Base-by-base conservation (phyloP, 2,329 filamentous ascomycete genomes). In the Fusarium heterosporum region DNA sequence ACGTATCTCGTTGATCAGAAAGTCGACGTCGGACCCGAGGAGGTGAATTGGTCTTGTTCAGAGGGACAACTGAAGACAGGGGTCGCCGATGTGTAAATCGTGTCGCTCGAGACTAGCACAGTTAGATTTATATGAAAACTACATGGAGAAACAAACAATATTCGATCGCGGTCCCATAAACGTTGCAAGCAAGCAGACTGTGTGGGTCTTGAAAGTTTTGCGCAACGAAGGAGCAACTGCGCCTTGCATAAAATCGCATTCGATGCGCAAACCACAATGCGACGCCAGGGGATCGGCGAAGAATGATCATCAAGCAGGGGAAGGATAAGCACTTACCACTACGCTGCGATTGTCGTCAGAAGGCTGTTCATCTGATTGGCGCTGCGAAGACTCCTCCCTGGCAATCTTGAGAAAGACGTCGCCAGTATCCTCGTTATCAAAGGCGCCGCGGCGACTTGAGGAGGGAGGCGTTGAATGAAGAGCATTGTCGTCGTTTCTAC, bases 371-470 rank as follows among this genome's bases (percentile, higher is more conserved):
- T 80, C 78, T 10, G 71, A 62, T 17, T 73, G 70, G 49, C 79
- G 81, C 46, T 78, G 80, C 16, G 75, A 71, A 14, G 81, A 68
- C 63, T 87, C 85, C 59, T 88, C 85, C 12, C 83, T 79, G 13
- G 86, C 86, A 60, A 89, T 88, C 53, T 80, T 83, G 61, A 89
- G 81, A 65, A 88, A 89, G 39, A 88, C 78, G 64, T 89, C 86
- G 38, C 84, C 84, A 5, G 81, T 85, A 65, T 87, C 86, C 53
- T 88, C 86, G 40, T 76, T 78, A 49, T 84, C 73, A 11, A 70
- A 57, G 71, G 73, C 43, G 71, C 77, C 64, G 70, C 76, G 67
- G 65, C 76, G 47, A 14, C 76, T 76, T 2, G 80, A 80, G 58
- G 80, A 76, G 19, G 79, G 78, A 8, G 80, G 78, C n/a, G 81